A percentile compares a stretch with the other conserved stretches of the same genome.
Conservation (phyloP, 2,329 filamentous ascomycete genomes). For the Cercospora citrullina region DNA sequence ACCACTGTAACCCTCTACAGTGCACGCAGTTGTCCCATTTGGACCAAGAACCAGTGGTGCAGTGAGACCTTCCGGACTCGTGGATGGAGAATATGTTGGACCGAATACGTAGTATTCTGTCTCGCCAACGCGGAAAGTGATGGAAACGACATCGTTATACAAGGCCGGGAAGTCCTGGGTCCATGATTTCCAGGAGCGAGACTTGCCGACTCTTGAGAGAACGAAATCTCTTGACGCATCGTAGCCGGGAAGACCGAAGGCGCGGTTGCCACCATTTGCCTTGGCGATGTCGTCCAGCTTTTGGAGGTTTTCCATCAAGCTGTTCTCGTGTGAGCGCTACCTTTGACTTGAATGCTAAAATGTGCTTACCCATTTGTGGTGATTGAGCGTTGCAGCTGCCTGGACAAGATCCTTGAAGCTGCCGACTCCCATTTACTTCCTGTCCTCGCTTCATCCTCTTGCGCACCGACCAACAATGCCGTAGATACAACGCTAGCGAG, state of each 20-base stretch:
- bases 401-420: conserved; percentile 12
- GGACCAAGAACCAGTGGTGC: conserved; percentile 47
- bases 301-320: conserved; percentile 56
- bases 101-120: conserved; percentile 53
- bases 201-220: conserved; percentile 51
- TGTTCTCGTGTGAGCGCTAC: conserved; percentile 29
- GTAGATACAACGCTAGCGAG: neutral
- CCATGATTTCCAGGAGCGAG: conserved; percentile 30
- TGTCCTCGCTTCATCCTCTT: conserved; percentile 5
- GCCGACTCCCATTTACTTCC: conserved; percentile 8
- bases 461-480: conserved; percentile 4
- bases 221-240: conserved; percentile 60
- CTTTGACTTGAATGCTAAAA: neutral
- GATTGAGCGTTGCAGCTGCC: conserved; percentile 20
- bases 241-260: conserved; percentile 61
- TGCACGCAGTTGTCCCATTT: conserved; percentile 63
- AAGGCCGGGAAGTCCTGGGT: conserved; percentile 24
- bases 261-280: conserved; percentile 60
- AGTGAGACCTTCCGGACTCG: conserved; percentile 42
- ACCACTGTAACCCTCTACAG: conserved; percentile 61
- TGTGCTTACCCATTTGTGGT: conserved; percentile 14
- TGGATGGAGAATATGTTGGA: conserved; percentile 54
- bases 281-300: conserved; percentile 57
- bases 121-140: conserved; percentile 40
- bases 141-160: conserved; percentile 32